These are phyloP conservation scores for Saksenaea oblongispora DNA, from an alignment of 371 early-diverging fungal species.

Conservation along the genomic window DNA sequence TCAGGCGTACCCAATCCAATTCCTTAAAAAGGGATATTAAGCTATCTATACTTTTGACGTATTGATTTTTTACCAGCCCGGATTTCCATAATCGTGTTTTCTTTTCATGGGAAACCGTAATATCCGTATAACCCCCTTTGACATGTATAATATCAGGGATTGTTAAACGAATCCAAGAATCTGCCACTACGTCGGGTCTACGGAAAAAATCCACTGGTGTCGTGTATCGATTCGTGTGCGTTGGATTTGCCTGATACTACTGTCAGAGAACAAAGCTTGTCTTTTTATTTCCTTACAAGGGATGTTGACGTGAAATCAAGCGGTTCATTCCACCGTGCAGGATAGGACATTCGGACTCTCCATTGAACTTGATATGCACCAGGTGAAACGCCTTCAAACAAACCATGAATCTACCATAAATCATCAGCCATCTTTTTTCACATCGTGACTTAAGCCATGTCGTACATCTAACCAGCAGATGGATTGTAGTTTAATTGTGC, in stretches of 20 bases:
- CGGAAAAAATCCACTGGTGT: slow-evolving; percentile 13
- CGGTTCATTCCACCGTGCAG: slow-evolving; percentile 23
- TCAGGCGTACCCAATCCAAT: slow-evolving; percentile 19
- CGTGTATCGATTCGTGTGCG: slow-evolving; percentile 1
- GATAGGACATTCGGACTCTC: slow-evolving; percentile 13
- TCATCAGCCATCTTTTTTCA: background rate
- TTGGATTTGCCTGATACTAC: background rate
- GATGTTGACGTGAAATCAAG: slow-evolving; percentile 11
- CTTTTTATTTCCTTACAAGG: background rate
- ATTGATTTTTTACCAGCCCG: slow-evolving; percentile 16
- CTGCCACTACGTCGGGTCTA: slow-evolving; percentile 9
- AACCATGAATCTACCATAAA: slow-evolving; percentile 10
- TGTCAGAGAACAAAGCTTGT: background rate
- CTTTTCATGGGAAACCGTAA: slow-evolving; percentile 13
- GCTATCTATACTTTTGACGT: background rate
- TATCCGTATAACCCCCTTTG: slow-evolving; percentile 8
- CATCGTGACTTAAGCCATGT: background rate
- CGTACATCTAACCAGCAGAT: slow-evolving; percentile 43
- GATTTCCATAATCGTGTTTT: slow-evolving; percentile 17
- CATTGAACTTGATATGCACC: slow-evolving; percentile 22
- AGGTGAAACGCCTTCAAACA: slow-evolving; percentile 17
- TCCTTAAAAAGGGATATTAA: slow-evolving; percentile 9
- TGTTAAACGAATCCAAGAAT: slow-evolving; percentile 15
- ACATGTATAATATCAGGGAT: slow-evolving; percentile 11
- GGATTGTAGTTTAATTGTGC: slow-evolving; percentile 28